A percentile compares a stretch with the other conserved stretches of the same genome.
Evolutionary conservation across 768 basidiomycete species (phyloP).

Genomic region (Porphyrellus cyaneotinctus): DNA sequence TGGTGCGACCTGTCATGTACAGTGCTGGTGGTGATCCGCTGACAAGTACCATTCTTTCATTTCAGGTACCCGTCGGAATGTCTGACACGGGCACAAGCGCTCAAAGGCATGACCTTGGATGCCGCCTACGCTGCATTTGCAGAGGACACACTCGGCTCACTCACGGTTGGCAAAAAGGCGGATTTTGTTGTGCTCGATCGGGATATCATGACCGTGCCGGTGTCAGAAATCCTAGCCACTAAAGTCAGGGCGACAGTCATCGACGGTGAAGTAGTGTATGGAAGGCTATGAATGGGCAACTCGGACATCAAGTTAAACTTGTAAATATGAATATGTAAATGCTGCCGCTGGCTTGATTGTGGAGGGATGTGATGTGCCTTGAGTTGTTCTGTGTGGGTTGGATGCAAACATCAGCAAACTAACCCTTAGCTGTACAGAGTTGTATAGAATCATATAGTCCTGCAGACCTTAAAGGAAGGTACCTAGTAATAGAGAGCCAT

Average conservation of each 20-base stretch:
- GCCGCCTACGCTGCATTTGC: constrained; percentile 85
- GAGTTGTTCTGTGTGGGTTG: no score
- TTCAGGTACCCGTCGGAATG: constrained; percentile 72
- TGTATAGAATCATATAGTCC: no score
- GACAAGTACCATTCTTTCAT: not conserved
- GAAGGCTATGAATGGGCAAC: constrained; percentile 32
- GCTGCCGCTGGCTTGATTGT: no score
- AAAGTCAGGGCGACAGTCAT: constrained; percentile 71
- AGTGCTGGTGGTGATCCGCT: not conserved
- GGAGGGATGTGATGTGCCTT: no score
- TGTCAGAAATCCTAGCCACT: constrained; percentile 57
- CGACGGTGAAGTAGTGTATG: constrained; percentile 68
- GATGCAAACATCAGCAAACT: no score
- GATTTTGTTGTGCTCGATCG: constrained; percentile 83
- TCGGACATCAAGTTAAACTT: no score
- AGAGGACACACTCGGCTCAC: constrained; percentile 66
- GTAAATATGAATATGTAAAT: no score
- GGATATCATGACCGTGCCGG: constrained; percentile 69
- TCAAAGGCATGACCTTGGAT: constrained; percentile 89
- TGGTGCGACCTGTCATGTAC: constrained; percentile 52
- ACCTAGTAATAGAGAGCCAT: no score
- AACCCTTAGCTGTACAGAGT: no score
- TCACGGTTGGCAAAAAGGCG: constrained; percentile 74
- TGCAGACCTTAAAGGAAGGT: no score
- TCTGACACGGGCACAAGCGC: constrained; percentile 75